These are phyloP conservation scores for Melanopsichium pennsylvanicum DNA, from an alignment of 1,284 basidiomycete species.

Conservation along the genomic window DNA sequence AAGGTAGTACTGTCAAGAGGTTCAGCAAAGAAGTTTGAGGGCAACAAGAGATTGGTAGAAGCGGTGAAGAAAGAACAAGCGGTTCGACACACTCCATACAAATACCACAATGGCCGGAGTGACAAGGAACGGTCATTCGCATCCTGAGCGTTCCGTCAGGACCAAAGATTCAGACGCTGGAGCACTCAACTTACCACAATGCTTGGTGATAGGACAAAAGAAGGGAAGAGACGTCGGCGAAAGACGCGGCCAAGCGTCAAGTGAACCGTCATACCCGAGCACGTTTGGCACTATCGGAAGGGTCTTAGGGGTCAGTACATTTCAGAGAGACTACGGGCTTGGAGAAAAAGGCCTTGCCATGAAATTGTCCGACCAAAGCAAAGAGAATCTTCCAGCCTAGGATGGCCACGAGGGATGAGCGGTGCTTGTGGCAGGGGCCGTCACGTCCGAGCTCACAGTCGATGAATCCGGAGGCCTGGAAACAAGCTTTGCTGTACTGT, in stretches of 20 bases:
- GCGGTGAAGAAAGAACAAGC: not conserved
- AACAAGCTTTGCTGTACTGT: too few relatives aligned
- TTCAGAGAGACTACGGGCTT: not conserved
- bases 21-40: not conserved
- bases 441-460: conserved; percentile 7
- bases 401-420: not conserved
- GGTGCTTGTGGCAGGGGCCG: too few relatives aligned
- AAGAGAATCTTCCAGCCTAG: too few relatives aligned
- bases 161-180: conserved; percentile 10
- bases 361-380: conserved; percentile 3
- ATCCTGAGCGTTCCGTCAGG: conserved; percentile 1
- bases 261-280: not conserved
- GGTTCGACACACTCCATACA: too few relatives aligned
- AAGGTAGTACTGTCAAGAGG: too few relatives aligned
- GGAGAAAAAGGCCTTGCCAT: not conserved
- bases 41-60: not conserved
- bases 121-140: not conserved
- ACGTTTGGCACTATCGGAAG: not conserved
- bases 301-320: too few relatives aligned
- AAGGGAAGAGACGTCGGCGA: not conserved
- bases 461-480: too few relatives aligned
- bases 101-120: not conserved
- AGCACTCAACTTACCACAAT: not conserved
- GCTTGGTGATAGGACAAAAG: not conserved
- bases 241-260: not conserved